Conservation (phyloP, 495 filamentous ascomycete species). For the Delitschia confertaspora region DNA sequence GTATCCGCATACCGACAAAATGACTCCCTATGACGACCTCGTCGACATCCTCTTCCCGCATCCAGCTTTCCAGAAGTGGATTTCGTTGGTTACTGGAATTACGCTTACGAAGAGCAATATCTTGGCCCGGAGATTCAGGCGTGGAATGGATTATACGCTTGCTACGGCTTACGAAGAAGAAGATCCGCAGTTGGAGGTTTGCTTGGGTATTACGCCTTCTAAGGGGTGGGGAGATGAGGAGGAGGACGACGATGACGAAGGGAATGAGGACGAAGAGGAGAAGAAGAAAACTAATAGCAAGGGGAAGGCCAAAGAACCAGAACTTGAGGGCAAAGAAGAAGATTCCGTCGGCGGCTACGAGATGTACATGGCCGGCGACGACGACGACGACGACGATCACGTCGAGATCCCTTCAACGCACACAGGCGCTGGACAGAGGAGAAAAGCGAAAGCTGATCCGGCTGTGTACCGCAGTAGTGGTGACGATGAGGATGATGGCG, state of each 20-base stretch:
- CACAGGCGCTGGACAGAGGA: conserved; percentile 34
- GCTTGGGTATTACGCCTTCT: conserved; percentile 72
- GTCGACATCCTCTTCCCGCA: conserved; percentile 73
- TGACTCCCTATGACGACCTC: conserved; percentile 62
- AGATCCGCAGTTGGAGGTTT: conserved; percentile 76
- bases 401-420: conserved; percentile 24
- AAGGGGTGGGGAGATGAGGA: conserved; percentile 70
- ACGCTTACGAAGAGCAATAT: conserved; percentile 53
- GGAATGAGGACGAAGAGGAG: conserved; percentile 3
- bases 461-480: conserved; percentile 70
- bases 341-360: conserved; percentile 71
- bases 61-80: conserved; percentile 81
- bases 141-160: conserved; percentile 83
- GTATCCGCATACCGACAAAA: conserved; percentile 22
- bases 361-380: conserved; percentile 84
- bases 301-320: conserved; percentile 5
- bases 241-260: conserved; percentile 25
- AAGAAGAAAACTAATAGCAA: conserved; percentile 3
- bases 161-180: conserved; percentile 71
- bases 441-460: conserved; percentile 40
- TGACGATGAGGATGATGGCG: conserved; percentile 70
- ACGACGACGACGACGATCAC: conserved; percentile 56
- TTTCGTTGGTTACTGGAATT: conserved; percentile 67
- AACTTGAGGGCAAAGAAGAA: conserved; percentile 31
- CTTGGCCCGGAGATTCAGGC: conserved; percentile 73